Base-by-base conservation (phyloP, 2,329 filamentous ascomycete genomes). In the Myriosclerotinia curreyana region DNA sequence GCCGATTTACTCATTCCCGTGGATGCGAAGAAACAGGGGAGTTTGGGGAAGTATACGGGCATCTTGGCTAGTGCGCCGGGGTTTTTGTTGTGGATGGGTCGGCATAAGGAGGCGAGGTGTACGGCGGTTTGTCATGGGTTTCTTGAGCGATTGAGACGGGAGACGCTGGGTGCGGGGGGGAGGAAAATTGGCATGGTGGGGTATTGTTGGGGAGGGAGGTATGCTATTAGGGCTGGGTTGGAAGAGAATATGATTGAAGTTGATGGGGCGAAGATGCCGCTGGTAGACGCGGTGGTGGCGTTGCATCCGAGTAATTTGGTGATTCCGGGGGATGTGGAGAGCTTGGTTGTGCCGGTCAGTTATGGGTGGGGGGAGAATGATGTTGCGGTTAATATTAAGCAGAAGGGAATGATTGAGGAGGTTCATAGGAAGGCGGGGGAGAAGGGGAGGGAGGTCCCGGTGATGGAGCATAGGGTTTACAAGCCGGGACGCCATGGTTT, bases 131-230 rank as follows among this genome's bases (percentile, higher is more conserved):
- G 76, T 66, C 72, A 74, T 51, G 74, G 15, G 22, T 56, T 56
- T 9, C 28, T 44, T 6, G 53, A 25, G n/a, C 25, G 40, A n/a
- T 28, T 54, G 14, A 40, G 52, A 2, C 5, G 36, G 14, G 52
- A 40, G 52, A 54, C 52, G n/a, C 28, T 31, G 28, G 28, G 28
- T 5, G 22, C 17, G 14, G 36, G 52, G 15, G 66, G 42, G 28
- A 66, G 67, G 52, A 78, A 77, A 69, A 75, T 75, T 61, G 72
- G 74, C 14, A 75, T 76, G 67, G 71, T 73, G 64, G 69, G 77
- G 62, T 68, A 76, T 62, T 78, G 76, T 68, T 78, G 75, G 76
- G 76, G 75, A 25, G 76, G 76, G 17, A 70, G 66, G 55, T 76
- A 75, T 66, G 73, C 73, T 3, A 69, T 76, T 53, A 73, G 72